Evolutionary conservation across 306 rosid species (phyloP).

Genomic region (Gynostemma pentaphyllum): DNA sequence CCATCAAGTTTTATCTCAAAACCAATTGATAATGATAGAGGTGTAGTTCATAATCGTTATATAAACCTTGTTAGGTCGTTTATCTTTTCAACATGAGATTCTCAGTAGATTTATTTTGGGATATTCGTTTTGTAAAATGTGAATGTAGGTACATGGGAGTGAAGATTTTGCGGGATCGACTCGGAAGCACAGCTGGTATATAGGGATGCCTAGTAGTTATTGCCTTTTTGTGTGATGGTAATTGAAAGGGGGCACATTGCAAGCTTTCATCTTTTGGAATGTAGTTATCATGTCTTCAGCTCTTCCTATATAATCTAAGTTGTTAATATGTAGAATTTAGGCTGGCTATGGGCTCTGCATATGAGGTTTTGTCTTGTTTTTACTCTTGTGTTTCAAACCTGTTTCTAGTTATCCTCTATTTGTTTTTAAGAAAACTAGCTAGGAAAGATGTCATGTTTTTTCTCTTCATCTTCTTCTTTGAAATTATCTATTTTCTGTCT

Average conservation of each 20-base stretch:
- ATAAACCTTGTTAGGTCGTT: too few relatives aligned
- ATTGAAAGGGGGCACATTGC: background rate
- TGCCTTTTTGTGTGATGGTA: background rate
- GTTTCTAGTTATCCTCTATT: background rate
- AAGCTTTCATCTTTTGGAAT: background rate
- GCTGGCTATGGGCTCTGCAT: background rate
- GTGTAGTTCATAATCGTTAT: too few relatives aligned
- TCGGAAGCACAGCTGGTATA: slow-evolving; percentile 49
- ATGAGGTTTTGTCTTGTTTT: background rate
- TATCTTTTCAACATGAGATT: too few relatives aligned
- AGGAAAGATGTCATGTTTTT: background rate
- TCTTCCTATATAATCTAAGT: background rate
- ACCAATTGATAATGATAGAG: too few relatives aligned
- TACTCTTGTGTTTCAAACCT: background rate
- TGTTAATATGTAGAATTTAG: slow-evolving; percentile 1
- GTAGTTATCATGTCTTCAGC: slow-evolving; percentile 1
- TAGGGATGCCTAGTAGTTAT: slow-evolving; percentile 18
- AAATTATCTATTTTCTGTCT: background rate
- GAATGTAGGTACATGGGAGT: slow-evolving; percentile 82
- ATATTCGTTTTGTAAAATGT: slow-evolving; percentile 3
- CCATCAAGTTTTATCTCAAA: too few relatives aligned
- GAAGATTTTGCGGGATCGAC: slow-evolving; percentile 67
- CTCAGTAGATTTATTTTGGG: background rate
- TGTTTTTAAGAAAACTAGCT: background rate
- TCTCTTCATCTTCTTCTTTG: background rate